Conservation (phyloP, 148 eudicot genomes). For the Polygonum maritimum region DNA sequence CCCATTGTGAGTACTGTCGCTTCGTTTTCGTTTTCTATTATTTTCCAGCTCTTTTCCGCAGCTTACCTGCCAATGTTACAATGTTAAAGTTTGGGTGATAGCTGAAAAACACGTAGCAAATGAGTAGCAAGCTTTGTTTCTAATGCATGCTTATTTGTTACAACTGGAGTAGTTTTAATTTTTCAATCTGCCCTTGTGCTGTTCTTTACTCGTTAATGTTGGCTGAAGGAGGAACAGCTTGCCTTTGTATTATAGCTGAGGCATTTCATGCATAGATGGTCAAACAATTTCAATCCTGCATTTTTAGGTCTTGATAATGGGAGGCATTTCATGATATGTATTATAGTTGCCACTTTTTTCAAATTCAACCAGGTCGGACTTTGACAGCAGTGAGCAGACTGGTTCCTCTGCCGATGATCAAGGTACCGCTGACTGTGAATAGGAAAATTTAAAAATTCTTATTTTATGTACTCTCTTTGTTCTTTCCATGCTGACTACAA, state of each 20-base stretch:
- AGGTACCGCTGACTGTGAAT: constrained; percentile 30
- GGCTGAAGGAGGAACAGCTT: background rate
- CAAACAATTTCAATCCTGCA: background rate
- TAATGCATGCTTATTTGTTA: background rate
- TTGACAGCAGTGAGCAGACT: constrained; percentile 26
- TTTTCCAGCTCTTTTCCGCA: background rate
- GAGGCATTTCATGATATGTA: background rate
- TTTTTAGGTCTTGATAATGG: background rate
- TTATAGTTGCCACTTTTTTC: background rate
- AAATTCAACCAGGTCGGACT: constrained; percentile 39
- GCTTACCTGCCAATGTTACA: background rate
- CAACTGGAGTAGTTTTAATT: background rate
- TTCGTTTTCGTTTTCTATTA: background rate
- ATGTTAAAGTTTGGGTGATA: background rate
- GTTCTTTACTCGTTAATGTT: background rate
- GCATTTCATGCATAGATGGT: background rate
- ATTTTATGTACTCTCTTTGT: background rate
- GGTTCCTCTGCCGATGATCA: constrained; percentile 29
- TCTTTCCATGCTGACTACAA: background rate
- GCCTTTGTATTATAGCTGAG: background rate
- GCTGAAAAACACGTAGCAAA: background rate
- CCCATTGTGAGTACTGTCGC: constrained; percentile 38
- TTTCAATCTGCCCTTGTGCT: background rate
- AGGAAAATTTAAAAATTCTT: background rate
- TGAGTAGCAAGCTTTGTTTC: background rate